A percentile compares a stretch with the other conserved stretches of the same genome.
phyloP scores from a whole-genome alignment of 2,329 filamentous ascomycete species.

The Fusarium heterosporum region DNA sequence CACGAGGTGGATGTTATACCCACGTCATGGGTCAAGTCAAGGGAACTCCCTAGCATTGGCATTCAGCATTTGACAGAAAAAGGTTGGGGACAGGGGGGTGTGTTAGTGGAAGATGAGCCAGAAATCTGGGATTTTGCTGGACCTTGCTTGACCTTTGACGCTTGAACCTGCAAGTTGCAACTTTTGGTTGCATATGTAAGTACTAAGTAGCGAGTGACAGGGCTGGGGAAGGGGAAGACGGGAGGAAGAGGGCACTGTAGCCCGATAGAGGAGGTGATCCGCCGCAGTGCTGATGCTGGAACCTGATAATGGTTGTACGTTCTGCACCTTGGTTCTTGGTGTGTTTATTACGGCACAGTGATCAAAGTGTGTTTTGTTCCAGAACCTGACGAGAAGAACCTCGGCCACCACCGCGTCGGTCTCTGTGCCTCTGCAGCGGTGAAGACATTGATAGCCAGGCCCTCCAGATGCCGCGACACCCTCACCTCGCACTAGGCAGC shows the following conservation, averaged over 20 bases:
- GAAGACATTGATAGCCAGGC: constrained; percentile 27
- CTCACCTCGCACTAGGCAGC: constrained; percentile 4
- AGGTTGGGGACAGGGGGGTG: constrained; percentile 31
- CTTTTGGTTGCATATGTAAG: constrained; percentile 8
- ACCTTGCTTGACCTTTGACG: neutral
- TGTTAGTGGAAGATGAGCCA: neutral
- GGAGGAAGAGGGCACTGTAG: neutral
- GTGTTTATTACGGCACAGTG: neutral
- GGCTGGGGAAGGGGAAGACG: neutral
- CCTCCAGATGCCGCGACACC: constrained; percentile 10
- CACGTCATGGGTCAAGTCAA: constrained; percentile 43
- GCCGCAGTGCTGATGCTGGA: neutral
- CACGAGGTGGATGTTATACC: constrained; percentile 41
- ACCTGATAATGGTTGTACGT: neutral
- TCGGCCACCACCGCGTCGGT: constrained; percentile 13
- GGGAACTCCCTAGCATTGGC: neutral
- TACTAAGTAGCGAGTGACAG: constrained; percentile 1
- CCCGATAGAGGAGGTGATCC: neutral
- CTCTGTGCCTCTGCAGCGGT: constrained; percentile 30
- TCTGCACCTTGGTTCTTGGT: neutral
- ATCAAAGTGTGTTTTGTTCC: constrained; percentile 12
- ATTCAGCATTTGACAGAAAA: constrained; percentile 9
- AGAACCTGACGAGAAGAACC: constrained; percentile 33
- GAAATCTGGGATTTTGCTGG: constrained; percentile 20
- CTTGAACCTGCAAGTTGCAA: constrained; percentile 18